phyloP scores from a whole-genome alignment of 1,284 basidiomycete species.

The Fistulina hepatica region DNA sequence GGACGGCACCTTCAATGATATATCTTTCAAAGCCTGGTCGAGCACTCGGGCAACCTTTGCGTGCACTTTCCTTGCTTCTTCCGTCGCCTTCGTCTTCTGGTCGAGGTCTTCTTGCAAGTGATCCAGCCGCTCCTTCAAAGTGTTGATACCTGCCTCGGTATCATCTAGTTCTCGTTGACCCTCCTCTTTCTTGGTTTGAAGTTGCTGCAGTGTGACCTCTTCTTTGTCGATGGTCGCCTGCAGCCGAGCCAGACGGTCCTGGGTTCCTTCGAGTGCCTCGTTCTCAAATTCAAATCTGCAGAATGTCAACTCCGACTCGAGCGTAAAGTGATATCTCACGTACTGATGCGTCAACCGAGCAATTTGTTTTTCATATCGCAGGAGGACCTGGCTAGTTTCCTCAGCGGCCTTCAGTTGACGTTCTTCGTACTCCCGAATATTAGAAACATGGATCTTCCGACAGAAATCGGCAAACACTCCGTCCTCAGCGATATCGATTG shows the following conservation, averaged over 20 bases:
- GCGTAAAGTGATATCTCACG: constrained; percentile 22
- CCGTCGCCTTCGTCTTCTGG: constrained; percentile 60
- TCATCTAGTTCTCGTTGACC: constrained; percentile 57
- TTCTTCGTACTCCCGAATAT: constrained; percentile 93
- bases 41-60: constrained; percentile 63
- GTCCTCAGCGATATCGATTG: constrained; percentile 74
- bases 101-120: constrained; percentile 55
- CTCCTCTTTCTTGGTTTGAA: constrained; percentile 46
- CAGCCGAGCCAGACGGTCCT: constrained; percentile 53
- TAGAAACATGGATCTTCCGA: constrained; percentile 63
- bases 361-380: constrained; percentile 82
- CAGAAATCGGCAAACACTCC: constrained; percentile 77
- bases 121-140: constrained; percentile 50
- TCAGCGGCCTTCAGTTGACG: constrained; percentile 82
- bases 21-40: constrained; percentile 86
- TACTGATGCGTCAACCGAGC: constrained; percentile 83
- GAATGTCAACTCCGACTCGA: constrained; percentile 3
- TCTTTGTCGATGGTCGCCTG: constrained; percentile 47
- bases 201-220: constrained; percentile 41
- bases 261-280: constrained; percentile 55
- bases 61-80: constrained; percentile 66
- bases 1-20: constrained; percentile 58
- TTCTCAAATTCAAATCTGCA: constrained; percentile 68
- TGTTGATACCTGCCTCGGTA: constrained; percentile 48
- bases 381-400: constrained; percentile 76